Conservation (phyloP, 2,329 filamentous ascomycete genomes). For the Hypoxylon sp. region DNA sequence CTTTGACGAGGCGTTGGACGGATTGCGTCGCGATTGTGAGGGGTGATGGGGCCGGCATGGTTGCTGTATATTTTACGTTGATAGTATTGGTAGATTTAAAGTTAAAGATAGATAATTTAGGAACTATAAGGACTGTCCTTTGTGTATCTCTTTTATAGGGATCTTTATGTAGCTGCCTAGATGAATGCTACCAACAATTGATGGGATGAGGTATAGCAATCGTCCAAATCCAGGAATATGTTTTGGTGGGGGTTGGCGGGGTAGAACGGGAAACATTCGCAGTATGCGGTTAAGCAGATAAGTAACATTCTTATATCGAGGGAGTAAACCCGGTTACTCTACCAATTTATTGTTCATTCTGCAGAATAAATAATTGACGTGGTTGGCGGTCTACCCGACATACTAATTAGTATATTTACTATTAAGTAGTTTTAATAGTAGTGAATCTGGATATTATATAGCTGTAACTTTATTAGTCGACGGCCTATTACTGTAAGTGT, state of each 20-base stretch:
- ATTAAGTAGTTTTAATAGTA: no score
- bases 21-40: constrained; percentile 85
- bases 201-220: not conserved
- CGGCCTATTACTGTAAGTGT: no score
- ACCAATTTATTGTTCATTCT: no score
- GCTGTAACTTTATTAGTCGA: no score
- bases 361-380: no score
- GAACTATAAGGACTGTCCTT: not conserved
- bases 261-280: constrained; percentile 39
- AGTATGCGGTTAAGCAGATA: constrained; percentile 33
- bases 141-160: constrained; percentile 12
- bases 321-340: no score
- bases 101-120: not conserved
- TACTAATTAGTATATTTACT: no score
- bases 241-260: constrained; percentile 57
- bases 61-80: constrained; percentile 3
- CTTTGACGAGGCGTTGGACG: constrained; percentile 88
- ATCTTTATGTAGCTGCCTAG: constrained; percentile 44
- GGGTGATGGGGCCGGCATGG: constrained; percentile 79
- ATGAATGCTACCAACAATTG: not conserved
- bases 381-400: no score
- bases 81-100: not conserved
- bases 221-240: constrained; percentile 39
- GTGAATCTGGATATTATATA: no score
- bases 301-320: not conserved